phyloP scores from a whole-genome alignment of 176 grass and related monocot genomes.

The Metroxylon sagu region DNA sequence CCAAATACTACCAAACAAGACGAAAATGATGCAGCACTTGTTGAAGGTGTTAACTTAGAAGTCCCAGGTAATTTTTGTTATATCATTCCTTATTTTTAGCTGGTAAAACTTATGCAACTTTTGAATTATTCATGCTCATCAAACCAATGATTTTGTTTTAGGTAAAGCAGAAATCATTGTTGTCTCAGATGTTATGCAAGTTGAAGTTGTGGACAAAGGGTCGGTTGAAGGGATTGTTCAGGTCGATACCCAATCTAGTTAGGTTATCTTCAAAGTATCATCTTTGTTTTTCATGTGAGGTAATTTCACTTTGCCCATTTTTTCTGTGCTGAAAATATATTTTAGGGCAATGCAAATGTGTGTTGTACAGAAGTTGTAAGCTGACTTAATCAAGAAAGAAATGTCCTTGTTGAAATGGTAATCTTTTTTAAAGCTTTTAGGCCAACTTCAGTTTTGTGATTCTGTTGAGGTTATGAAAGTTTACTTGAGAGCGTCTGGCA shows the following conservation, averaged over 20 bases:
- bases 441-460: too few species aligned
- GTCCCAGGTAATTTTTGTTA: too few species aligned
- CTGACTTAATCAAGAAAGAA: slow-evolving; percentile 1
- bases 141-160: background rate
- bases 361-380: slow-evolving; percentile 37
- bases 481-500: too few species aligned
- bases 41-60: background rate
- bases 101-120: too few species aligned
- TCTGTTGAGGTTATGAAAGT: too few species aligned
- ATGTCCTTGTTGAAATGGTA: too few species aligned
- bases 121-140: too few species aligned
- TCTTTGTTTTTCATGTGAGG: background rate
- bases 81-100: too few species aligned
- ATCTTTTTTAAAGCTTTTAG: too few species aligned
- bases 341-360: slow-evolving; percentile 1
- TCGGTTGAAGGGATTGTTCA: background rate
- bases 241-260: background rate
- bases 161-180: slow-evolving; percentile 11
- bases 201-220: background rate
- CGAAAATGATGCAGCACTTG: too few species aligned
- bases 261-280: background rate
- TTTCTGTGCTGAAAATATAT: background rate
- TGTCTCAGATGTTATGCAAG: slow-evolving; percentile 4
- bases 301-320: slow-evolving; percentile 19
- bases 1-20: too few species aligned